Base-by-base conservation (phyloP, 805 yeast species). In the Isabelozyma rhagii region DNA sequence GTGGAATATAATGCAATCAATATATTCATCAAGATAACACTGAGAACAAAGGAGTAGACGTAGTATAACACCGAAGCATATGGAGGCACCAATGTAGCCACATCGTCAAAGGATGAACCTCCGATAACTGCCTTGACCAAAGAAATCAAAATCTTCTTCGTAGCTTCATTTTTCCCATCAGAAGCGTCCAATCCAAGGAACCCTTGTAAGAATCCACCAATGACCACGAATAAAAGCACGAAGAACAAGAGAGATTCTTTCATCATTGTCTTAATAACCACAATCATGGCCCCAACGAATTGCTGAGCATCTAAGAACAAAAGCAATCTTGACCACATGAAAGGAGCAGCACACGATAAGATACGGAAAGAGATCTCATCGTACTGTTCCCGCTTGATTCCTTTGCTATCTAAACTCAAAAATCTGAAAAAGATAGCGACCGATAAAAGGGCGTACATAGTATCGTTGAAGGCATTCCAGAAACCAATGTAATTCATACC, bases 271-370 rank as follows among this genome's bases (percentile, higher is more conserved):
- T 88, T 88, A 45, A 88, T 71, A 4, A 90, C 93, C 28, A 90
- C 93, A 54, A 90, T 79, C 90, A 90, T 87, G 2, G 91, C 89
- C 40, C 97, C 97, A 45, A 89, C 88, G 65, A 90, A 89, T 57
- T 80, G 79, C 55, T 84, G 83, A 9, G 92, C 86, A 62, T 90
- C 97, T 57, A 89, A 75, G 66, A 77, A 89, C 38, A 90, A 74
- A 49, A 90, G 69, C 45, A 90, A 71, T 45, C 97, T 76, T 2
- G 87, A 79, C 96, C 96, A 90, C 80, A 90, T 84, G 55, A 90
- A 74, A 2, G 97, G 97, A 5, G 96, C 87, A 11, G 88, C 91
- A 59, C 91, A 78, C 0, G 96, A 84, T 44, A 90, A 67, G 2
- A 89, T 64, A 53, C 96, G 71, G 63, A 83, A 89, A 0, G 96